These are phyloP conservation scores for Debaryomycetaceae sp. DNA, from an alignment of 1,139 yeast species.

Conservation along the genomic window DNA sequence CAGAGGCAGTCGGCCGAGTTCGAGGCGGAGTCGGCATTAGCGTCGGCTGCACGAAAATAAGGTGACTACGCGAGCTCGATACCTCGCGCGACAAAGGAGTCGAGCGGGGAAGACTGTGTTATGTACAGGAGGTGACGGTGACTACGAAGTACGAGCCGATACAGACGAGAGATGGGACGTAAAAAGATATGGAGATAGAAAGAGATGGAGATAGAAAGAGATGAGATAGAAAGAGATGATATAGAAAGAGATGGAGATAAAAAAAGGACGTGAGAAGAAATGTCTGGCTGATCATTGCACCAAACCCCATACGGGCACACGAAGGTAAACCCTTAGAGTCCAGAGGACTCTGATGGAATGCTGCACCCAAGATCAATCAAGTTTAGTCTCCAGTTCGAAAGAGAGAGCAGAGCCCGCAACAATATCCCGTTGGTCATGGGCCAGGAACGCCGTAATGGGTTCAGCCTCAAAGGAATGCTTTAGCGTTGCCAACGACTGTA, in stretches of 20 bases:
- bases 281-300: conserved; percentile 73
- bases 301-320: conserved; percentile 74
- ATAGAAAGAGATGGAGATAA: neutral
- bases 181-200: too few relatives aligned
- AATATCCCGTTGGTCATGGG: conserved; percentile 69
- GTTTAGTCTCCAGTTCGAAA: conserved; percentile 58
- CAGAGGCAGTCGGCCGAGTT: too few relatives aligned
- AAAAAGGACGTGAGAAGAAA: conserved; percentile 7
- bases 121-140: too few relatives aligned
- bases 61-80: too few relatives aligned
- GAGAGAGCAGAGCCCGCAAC: conserved; percentile 24
- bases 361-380: conserved; percentile 75
- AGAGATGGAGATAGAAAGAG: neutral
- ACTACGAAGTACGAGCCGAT: too few relatives aligned
- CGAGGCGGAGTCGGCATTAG: too few relatives aligned
- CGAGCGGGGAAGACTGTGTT: too few relatives aligned
- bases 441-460: conserved; percentile 57
- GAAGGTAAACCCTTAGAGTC: conserved; percentile 67
- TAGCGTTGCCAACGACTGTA: conserved; percentile 59
- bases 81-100: too few relatives aligned
- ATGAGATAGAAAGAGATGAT: too few relatives aligned
- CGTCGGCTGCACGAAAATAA: too few relatives aligned
- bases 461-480: conserved; percentile 71
- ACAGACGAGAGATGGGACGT: too few relatives aligned
- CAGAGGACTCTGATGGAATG: conserved; percentile 45